Conservation (phyloP, 306 rosid genomes). For the Echinosophora koreensis region DNA sequence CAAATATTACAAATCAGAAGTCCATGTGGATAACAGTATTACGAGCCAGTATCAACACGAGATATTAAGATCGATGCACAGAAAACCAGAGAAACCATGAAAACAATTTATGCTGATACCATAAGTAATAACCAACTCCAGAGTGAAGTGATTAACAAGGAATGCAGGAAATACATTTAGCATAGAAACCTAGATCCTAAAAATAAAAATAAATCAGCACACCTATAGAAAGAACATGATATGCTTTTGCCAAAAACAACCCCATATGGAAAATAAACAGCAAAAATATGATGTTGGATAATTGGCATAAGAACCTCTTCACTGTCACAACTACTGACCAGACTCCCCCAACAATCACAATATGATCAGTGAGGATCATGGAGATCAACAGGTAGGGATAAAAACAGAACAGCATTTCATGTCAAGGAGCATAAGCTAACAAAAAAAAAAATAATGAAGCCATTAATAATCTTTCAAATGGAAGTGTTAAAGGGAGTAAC, state of each 20-base stretch:
- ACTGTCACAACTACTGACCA: not conserved
- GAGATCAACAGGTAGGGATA: not conserved
- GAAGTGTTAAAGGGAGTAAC: too few relatives aligned
- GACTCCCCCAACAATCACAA: not conserved
- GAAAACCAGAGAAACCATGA: not conserved
- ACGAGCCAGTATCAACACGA: not conserved
- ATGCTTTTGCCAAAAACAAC: not conserved
- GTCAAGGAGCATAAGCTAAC: not conserved
- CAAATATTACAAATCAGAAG: not conserved
- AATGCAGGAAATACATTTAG: not conserved
- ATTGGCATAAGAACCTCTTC: not conserved
- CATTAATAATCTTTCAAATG: not conserved
- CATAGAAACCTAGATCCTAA: not conserved
- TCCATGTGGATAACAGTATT: not conserved
- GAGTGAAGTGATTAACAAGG: not conserved
- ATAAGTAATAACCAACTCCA: not conserved
- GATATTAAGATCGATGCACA: not conserved
- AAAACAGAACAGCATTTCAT: not conserved
- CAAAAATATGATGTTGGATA: not conserved
- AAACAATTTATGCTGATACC: not conserved
- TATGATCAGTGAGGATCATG: not conserved
- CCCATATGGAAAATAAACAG: not conserved
- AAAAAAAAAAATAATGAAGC: not conserved
- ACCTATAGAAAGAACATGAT: not conserved
- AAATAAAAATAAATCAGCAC: too few relatives aligned